phyloP scores from a whole-genome alignment of 2,329 filamentous ascomycete species.

The Cercospora canescens region DNA sequence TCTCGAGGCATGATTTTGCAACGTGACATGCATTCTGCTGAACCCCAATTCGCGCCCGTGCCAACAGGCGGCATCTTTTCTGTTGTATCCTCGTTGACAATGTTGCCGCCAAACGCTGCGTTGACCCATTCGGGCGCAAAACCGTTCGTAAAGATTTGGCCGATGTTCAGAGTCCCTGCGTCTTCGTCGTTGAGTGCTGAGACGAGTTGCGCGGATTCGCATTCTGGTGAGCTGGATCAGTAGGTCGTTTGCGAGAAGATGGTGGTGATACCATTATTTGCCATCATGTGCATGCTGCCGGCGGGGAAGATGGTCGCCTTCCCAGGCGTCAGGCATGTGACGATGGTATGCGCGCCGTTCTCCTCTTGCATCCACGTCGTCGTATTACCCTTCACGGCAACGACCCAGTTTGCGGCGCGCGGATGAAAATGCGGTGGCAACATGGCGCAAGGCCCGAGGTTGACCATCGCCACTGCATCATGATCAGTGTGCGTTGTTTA shows the following conservation, averaged over 20 bases:
- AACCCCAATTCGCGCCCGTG: constrained; percentile 45
- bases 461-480: constrained; percentile 36
- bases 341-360: constrained; percentile 50
- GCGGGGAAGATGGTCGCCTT: constrained; percentile 54
- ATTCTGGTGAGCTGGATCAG: constrained; percentile 38
- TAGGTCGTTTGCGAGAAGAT: not conserved
- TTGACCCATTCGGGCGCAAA: constrained; percentile 45
- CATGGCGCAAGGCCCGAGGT: constrained; percentile 54
- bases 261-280: constrained; percentile 46
- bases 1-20: constrained; percentile 30
- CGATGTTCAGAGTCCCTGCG: constrained; percentile 51
- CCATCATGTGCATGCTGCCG: constrained; percentile 52
- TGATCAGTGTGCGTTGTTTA: constrained; percentile 6
- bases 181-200: constrained; percentile 53
- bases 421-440: constrained; percentile 54
- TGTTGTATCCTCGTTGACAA: constrained; percentile 36
- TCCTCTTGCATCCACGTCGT: constrained; percentile 55
- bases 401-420: constrained; percentile 52
- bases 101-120: constrained; percentile 43
- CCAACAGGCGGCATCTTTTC: constrained; percentile 41
- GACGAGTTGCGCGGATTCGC: constrained; percentile 51
- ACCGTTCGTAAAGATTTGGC: constrained; percentile 45
- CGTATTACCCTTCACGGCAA: constrained; percentile 50
- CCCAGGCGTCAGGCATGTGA: constrained; percentile 43
- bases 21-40: constrained; percentile 40